Evolutionary conservation across 176 grass and related monocot genomes (phyloP).

Genomic region (Hordeum marinum): DNA sequence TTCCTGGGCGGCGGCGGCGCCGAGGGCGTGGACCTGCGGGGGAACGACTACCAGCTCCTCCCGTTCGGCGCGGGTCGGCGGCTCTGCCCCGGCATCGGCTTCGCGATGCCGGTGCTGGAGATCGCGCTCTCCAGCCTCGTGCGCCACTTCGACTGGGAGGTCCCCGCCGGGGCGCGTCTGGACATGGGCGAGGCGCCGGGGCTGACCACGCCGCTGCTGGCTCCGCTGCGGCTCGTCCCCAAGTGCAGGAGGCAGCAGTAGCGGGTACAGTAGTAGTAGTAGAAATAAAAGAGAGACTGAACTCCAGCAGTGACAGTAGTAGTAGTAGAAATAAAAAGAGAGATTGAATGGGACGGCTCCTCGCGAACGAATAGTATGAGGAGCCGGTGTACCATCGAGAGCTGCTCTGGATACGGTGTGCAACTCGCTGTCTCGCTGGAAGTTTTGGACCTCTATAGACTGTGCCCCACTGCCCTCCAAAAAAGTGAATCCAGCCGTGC

Average conservation of each 20-base stretch:
- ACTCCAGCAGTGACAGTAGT: too few species aligned
- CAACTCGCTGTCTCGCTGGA: too few species aligned
- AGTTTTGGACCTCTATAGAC: too few species aligned
- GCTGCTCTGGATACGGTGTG: too few species aligned
- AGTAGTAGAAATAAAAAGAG: too few species aligned
- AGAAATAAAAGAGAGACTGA: too few species aligned
- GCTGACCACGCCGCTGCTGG: slow-evolving; percentile 23
- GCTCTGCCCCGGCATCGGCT: slow-evolving; percentile 39
- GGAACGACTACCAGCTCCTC: slow-evolving; percentile 37
- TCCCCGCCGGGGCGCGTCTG: slow-evolving; percentile 10
- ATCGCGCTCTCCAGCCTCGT: slow-evolving; percentile 37
- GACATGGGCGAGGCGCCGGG: slow-evolving; percentile 48
- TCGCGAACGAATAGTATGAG: too few species aligned
- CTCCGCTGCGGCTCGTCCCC: slow-evolving; percentile 26
- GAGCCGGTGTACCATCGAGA: too few species aligned
- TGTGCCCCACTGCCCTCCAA: too few species aligned
- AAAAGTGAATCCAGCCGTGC: too few species aligned
- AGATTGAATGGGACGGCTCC: too few species aligned
- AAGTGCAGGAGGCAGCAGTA: not conserved
- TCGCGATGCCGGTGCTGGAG: slow-evolving; percentile 25
- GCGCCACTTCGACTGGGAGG: slow-evolving; percentile 39
- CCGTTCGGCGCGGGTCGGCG: slow-evolving; percentile 46
- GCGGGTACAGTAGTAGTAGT: too few species aligned
- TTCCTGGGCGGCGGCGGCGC: slow-evolving; percentile 9
- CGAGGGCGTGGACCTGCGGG: slow-evolving; percentile 21